Conservation (phyloP, 345 rosid genomes). For the Heritiera fomes region DNA sequence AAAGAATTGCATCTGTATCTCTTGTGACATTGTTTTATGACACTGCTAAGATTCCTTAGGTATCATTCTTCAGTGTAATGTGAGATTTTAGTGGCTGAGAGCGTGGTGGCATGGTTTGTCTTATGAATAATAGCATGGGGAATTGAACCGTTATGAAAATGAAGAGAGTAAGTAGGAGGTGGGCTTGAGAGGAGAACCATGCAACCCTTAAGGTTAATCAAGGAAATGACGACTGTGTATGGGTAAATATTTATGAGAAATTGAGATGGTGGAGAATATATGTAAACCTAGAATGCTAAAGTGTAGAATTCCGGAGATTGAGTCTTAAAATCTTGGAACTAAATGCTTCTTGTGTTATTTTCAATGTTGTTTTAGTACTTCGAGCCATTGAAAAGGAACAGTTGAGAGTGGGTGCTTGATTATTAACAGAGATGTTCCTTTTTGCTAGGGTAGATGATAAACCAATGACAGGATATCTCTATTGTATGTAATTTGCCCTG, state of each 20-base stretch:
- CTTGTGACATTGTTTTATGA: neutral
- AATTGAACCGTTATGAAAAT: neutral
- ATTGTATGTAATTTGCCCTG: neutral
- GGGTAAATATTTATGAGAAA: constrained; percentile 1
- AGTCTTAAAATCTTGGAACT: neutral
- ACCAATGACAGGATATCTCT: neutral
- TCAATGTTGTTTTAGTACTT: neutral
- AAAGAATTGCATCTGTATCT: neutral
- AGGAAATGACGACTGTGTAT: neutral
- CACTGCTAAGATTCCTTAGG: neutral
- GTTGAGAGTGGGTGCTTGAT: neutral
- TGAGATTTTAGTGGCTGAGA: neutral
- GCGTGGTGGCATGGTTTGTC: neutral
- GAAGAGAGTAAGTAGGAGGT: neutral
- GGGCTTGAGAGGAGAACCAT: neutral
- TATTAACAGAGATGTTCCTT: neutral
- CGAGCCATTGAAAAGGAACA: neutral
- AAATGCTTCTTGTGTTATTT: neutral
- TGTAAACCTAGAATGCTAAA: neutral
- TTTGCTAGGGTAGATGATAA: too few relatives aligned
- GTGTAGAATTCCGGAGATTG: neutral
- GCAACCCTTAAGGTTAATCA: neutral
- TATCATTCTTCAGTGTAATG: neutral
- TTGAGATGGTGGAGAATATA: neutral
- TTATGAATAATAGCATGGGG: neutral